Conservation (phyloP, 768 basidiomycete species). For the Galerina sulciceps region DNA sequence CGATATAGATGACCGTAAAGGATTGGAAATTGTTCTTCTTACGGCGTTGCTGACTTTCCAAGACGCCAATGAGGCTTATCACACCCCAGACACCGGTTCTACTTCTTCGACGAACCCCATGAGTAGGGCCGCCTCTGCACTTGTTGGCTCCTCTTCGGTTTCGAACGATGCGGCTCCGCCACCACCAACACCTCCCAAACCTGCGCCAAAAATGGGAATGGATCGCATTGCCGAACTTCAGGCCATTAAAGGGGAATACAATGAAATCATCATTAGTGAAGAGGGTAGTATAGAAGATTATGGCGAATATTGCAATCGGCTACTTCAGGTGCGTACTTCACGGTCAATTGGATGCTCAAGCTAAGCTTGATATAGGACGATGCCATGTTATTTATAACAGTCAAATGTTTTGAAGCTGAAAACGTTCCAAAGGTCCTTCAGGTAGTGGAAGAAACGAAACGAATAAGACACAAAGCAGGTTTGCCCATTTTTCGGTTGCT, state of each 20-base stretch:
- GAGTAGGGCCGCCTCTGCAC: slow-evolving; percentile 17
- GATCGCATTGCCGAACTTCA: slow-evolving; percentile 79
- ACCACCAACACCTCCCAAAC: slow-evolving; percentile 59
- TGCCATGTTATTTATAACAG: slow-evolving; percentile 78
- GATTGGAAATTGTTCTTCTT: slow-evolving; percentile 81
- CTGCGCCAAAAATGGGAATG: slow-evolving; percentile 65
- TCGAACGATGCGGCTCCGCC: slow-evolving; percentile 28
- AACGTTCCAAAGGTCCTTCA: slow-evolving; percentile 81
- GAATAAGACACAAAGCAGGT: slow-evolving; percentile 79
- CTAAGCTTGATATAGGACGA: slow-evolving; percentile 55
- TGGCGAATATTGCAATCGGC: slow-evolving; percentile 63
- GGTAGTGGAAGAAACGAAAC: slow-evolving; percentile 80
- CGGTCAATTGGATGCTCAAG: background rate
- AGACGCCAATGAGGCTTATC: slow-evolving; percentile 65
- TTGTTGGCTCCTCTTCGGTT: slow-evolving; percentile 7
- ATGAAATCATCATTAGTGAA: slow-evolving; percentile 72
- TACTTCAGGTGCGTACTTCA: slow-evolving; percentile 56
- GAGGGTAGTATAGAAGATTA: slow-evolving; percentile 72
- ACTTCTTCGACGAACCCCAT: slow-evolving; percentile 10
- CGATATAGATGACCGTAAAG: slow-evolving; percentile 84
- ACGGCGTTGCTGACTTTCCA: slow-evolving; percentile 79
- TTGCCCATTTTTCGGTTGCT: slow-evolving; percentile 13
- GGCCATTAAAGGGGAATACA: slow-evolving; percentile 66
- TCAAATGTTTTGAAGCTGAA: slow-evolving; percentile 63
- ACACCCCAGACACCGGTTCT: slow-evolving; percentile 29